Evolutionary conservation across 2,329 filamentous ascomycete genomes (phyloP).

Genomic region (Sarocladium brachiariae): DNA sequence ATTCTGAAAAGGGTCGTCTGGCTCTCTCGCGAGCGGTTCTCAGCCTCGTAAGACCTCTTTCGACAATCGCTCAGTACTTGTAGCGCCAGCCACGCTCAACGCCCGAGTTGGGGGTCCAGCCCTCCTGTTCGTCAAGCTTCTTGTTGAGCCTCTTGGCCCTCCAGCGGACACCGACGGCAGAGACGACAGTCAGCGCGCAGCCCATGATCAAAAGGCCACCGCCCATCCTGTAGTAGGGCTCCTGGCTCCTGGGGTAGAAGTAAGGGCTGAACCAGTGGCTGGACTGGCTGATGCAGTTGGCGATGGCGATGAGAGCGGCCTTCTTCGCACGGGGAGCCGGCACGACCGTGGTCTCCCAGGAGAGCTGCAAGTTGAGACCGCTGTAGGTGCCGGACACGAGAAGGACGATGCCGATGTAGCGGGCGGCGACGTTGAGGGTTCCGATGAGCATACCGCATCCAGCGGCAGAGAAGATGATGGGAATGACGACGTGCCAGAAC

Average conservation of each 20-base stretch:
- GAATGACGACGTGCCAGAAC: slow-evolving; percentile 32
- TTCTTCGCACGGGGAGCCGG: slow-evolving; percentile 31
- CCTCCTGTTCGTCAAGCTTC: slow-evolving; percentile 20
- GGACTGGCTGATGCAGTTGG: slow-evolving; percentile 29
- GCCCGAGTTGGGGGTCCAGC: slow-evolving; percentile 17
- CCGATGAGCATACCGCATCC: slow-evolving; percentile 34
- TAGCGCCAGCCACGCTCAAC: slow-evolving; percentile 18
- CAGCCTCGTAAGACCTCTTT: too few species aligned
- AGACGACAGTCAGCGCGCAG: slow-evolving; percentile 14
- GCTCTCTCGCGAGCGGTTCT: too few species aligned
- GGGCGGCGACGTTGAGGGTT: slow-evolving; percentile 30
- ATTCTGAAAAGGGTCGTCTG: too few species aligned
- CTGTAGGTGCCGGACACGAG: slow-evolving; percentile 30
- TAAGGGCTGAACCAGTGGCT: slow-evolving; percentile 34
- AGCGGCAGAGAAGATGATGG: slow-evolving; percentile 27
- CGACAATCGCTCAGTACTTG: slow-evolving; percentile 8
- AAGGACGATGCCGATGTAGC: slow-evolving; percentile 35
- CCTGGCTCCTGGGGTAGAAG: slow-evolving; percentile 23
- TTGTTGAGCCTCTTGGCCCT: slow-evolving; percentile 17
- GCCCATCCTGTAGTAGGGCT: slow-evolving; percentile 20
- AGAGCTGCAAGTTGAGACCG: slow-evolving; percentile 31
- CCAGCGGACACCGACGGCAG: slow-evolving; percentile 16
- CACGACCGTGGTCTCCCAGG: slow-evolving; percentile 32
- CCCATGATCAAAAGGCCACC: slow-evolving; percentile 17
- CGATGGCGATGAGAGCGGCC: slow-evolving; percentile 32